These are phyloP conservation scores for Hypoxylon cercidicola DNA, from an alignment of 495 filamentous ascomycete genomes.

Conservation along the genomic window DNA sequence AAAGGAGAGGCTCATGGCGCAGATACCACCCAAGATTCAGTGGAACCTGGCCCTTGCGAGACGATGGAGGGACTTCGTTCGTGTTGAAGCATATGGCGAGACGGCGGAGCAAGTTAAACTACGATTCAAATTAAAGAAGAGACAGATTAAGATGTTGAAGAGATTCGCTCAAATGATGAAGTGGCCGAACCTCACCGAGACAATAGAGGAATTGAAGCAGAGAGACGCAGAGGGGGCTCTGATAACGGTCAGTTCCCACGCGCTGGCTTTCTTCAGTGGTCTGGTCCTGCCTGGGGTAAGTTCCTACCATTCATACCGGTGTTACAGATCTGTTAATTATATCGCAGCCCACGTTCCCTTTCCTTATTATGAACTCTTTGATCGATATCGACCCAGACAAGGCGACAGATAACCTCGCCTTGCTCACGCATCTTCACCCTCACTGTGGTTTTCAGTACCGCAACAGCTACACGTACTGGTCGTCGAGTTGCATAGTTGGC, in stretches of 20 bases:
- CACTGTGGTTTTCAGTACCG: conserved; percentile 78
- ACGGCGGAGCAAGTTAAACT: conserved; percentile 60
- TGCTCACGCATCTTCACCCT: conserved; percentile 69
- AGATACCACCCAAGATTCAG: conserved; percentile 72
- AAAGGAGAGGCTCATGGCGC: conserved; percentile 64
- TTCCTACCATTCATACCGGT: neutral
- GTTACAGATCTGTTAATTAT: conserved; percentile 18
- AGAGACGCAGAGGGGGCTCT: conserved; percentile 64
- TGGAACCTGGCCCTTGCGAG: conserved; percentile 75
- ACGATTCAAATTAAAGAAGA: conserved; percentile 65
- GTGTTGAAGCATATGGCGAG: conserved; percentile 61
- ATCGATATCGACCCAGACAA: conserved; percentile 74
- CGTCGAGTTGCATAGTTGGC: conserved; percentile 72
- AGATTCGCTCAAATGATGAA: conserved; percentile 75
- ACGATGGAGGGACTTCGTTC: conserved; percentile 74
- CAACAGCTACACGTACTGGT: conserved; percentile 75
- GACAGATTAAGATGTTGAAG: conserved; percentile 71
- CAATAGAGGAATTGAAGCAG: conserved; percentile 66
- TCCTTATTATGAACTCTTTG: conserved; percentile 76
- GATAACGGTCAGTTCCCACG: conserved; percentile 69
- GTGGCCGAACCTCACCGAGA: conserved; percentile 75
- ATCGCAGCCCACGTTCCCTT: conserved; percentile 66
- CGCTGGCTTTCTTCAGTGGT: conserved; percentile 78
- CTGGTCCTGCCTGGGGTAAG: conserved; percentile 71
- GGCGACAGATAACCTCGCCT: conserved; percentile 66